Base-by-base conservation (phyloP, 352 stramenopile species). In the Phytophthora aleatoria region DNA sequence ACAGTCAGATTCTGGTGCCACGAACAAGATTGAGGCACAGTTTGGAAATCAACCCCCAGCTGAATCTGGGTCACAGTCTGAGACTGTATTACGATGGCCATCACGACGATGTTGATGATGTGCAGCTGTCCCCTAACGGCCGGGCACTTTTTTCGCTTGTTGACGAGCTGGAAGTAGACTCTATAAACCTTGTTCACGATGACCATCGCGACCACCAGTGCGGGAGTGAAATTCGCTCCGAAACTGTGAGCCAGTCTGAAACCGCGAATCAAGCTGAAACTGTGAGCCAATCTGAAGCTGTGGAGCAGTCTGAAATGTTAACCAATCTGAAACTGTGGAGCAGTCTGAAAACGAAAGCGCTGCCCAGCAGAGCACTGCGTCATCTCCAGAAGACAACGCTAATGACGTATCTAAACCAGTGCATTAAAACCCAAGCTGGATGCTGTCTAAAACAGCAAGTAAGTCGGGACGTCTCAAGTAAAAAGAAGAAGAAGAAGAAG, bases 361-460 rank as follows among this genome's bases (percentile, higher is more conserved):
- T 15, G 2, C 9, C 35, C 0, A 41, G 35, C 0, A 43, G 5
- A 43, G 12, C 38, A 20, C 4, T 20, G 11, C 15, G 15, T 20
- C 38, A 6, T 16, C 15, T 16, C 2, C 15, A 8, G 38, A 6
- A 8, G 38, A 43, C 9, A 43, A 43, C 15, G 15, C 1, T 24
- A 43, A 11, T 24, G 38, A 43, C 20, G 4, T 11, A 8, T 11
- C 4, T 3, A 20, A 43, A 43, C 15, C 38, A 24, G 38, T 0
- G 38, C 11, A 3, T 43, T 9, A 8, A 24, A 9, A 15, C 2
- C 38, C 15, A 15, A 6, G 11, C 11, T 57, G 50, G 50, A 48
- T 36, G 50, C 5, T 57, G 11, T 48, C 50, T 6, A 57, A 57
- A 8, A 35, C 27, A 20, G 27, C 50, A 48, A 38, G 2, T 20